Conservation (phyloP, 495 filamentous ascomycete species). For the Tuber melanosporum region DNA sequence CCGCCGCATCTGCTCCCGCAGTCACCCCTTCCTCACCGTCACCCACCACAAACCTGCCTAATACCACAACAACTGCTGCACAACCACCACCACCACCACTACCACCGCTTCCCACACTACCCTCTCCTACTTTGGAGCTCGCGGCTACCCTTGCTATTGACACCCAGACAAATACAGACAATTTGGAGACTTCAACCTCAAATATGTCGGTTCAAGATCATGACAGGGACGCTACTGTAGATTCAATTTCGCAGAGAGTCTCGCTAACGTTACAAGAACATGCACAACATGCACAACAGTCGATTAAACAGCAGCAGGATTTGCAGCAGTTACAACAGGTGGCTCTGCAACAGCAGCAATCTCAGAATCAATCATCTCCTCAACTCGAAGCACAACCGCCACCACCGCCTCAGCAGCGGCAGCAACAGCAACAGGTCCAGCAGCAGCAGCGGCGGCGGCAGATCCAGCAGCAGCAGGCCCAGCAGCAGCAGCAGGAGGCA, state of each 20-base stretch:
- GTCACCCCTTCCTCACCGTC: conserved; percentile 46
- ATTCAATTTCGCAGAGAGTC: conserved; percentile 16
- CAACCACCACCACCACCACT: conserved; percentile 27
- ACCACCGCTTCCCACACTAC: background rate
- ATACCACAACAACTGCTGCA: conserved; percentile 38
- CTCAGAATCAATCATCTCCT: conserved; percentile 11
- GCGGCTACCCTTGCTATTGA: conserved; percentile 19
- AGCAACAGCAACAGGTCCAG: too few species aligned
- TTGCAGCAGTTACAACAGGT: conserved; percentile 34
- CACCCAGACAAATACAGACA: conserved; percentile 22
- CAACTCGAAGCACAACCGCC: conserved; percentile 12
- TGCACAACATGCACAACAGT: conserved; percentile 8
- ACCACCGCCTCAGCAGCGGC: conserved; percentile 6
- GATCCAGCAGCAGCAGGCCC: background rate
- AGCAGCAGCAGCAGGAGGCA: conserved; percentile 10
- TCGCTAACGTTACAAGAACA: conserved; percentile 25
- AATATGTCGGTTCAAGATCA: conserved; percentile 34
- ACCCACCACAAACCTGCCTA: conserved; percentile 46
- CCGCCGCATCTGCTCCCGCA: conserved; percentile 46
- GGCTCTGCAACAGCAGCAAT: conserved; percentile 31
- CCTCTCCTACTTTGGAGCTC: conserved; percentile 14
- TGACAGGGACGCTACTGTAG: conserved; percentile 31
- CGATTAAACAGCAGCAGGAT: conserved; percentile 31
- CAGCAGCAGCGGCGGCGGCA: conserved; percentile 10
- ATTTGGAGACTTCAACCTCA: conserved; percentile 21